A percentile compares a stretch with the other conserved stretches of the same genome.
Evolutionary conservation across 768 basidiomycete species (phyloP).

Genomic region (Hypholoma sublateritium): DNA sequence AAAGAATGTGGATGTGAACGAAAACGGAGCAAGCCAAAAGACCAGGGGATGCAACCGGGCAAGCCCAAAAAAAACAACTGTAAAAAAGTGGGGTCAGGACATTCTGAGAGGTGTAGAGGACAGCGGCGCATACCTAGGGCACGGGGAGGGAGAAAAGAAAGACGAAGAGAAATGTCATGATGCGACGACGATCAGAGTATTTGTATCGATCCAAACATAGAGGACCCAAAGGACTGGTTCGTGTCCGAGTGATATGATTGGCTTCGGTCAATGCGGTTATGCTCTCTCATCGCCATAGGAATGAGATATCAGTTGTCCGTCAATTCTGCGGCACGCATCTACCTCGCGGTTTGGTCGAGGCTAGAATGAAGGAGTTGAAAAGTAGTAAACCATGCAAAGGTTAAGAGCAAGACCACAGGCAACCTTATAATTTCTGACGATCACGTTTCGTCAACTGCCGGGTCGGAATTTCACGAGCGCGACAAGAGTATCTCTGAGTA

Average conservation of each 20-base stretch:
- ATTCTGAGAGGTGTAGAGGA: background rate
- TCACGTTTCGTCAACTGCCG: too few species aligned
- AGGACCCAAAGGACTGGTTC: constrained; percentile 25
- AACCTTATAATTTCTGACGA: too few species aligned
- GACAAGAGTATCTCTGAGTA: background rate
- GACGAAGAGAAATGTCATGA: constrained; percentile 23
- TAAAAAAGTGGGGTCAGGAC: constrained; percentile 10
- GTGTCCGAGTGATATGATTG: constrained; percentile 26
- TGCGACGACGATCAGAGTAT: constrained; percentile 32
- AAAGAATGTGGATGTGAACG: constrained; percentile 33
- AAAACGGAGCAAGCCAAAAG: constrained; percentile 29
- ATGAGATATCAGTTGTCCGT: constrained; percentile 12
- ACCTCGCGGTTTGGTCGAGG: background rate
- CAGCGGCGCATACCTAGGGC: constrained; percentile 25
- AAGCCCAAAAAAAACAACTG: constrained; percentile 57
- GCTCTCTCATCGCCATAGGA: constrained; percentile 14
- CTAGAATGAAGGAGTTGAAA: too few species aligned
- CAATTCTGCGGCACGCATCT: background rate
- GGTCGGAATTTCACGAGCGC: background rate
- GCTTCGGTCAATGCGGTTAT: constrained; percentile 28
- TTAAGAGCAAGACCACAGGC: too few species aligned
- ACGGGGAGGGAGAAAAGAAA: constrained; percentile 32
- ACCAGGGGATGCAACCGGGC: constrained; percentile 72
- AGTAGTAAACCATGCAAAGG: too few species aligned
- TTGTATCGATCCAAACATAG: constrained; percentile 30